Percentiles rank a stretch among this genome's conserved stretches.
These are phyloP conservation scores for Wickerhamomyces bisporus DNA, from an alignment of 805 yeast genomes.

Conservation along the genomic window DNA sequence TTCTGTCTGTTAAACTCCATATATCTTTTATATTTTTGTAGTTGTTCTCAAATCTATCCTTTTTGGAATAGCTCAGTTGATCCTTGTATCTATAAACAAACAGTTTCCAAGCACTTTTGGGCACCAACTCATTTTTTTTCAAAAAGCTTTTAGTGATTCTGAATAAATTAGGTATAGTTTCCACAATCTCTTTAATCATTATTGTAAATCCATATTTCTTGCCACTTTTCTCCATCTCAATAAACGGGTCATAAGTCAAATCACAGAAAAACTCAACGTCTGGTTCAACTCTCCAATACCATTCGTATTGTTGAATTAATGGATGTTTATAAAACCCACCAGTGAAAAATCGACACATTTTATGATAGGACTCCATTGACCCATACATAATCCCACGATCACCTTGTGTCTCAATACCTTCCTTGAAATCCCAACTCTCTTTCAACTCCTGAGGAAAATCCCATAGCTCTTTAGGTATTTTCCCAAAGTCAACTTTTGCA, in stretches of 20 bases:
- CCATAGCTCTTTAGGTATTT: conserved; percentile 59
- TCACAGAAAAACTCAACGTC: conserved; percentile 88
- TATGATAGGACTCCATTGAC: conserved; percentile 74
- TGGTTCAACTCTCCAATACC: conserved; percentile 98
- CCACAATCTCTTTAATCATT: conserved; percentile 67
- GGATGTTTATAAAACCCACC: conserved; percentile 82
- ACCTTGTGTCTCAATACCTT: conserved; percentile 67
- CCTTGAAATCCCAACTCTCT: conserved; percentile 33
- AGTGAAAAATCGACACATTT: conserved; percentile 92
- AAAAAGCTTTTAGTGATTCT: conserved; percentile 65
- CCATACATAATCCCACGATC: conserved; percentile 86
- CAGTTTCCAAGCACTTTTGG: conserved; percentile 67
- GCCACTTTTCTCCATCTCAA: conserved; percentile 62
- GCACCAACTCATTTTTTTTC: conserved; percentile 37
- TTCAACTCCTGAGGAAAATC: conserved; percentile 44
- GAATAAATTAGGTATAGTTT: conserved; percentile 80
- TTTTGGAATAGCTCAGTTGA: conserved; percentile 29
- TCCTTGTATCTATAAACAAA: conserved; percentile 41
- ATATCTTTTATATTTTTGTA: conserved; percentile 24
- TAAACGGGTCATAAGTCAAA: conserved; percentile 85
- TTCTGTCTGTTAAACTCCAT: conserved; percentile 20
- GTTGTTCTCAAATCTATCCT: conserved; percentile 24
- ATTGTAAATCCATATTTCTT: conserved; percentile 87
- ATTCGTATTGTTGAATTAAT: conserved; percentile 61
- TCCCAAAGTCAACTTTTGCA: conserved; percentile 69